Evolutionary conservation across 495 filamentous ascomycete species (phyloP).

Genomic region (Chaetomium tenue): DNA sequence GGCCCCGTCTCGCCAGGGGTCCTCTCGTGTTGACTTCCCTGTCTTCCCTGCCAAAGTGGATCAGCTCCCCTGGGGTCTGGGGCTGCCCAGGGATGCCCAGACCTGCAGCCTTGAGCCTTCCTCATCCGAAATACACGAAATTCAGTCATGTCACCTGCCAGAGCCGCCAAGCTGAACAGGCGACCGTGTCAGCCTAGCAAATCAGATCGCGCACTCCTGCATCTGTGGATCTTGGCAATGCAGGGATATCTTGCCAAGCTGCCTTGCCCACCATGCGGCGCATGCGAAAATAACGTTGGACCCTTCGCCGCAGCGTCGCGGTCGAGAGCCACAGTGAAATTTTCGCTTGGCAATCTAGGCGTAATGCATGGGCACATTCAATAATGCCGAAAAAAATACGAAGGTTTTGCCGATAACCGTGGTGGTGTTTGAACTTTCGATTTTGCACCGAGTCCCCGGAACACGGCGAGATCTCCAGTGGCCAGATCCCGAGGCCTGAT

Average conservation of each 20-base stretch:
- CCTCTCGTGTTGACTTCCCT: conserved; percentile 18
- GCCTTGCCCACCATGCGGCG: background rate
- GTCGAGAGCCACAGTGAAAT: background rate
- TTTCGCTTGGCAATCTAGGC: conserved; percentile 10
- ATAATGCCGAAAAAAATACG: conserved; percentile 8
- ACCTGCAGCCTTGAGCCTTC: conserved; percentile 4
- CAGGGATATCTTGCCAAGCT: background rate
- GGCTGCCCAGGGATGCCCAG: conserved; percentile 8
- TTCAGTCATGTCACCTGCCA: conserved; percentile 22
- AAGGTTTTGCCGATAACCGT: background rate
- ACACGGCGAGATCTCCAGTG: background rate
- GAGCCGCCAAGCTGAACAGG: background rate
- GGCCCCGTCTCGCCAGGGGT: background rate
- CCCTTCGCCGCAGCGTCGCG: background rate
- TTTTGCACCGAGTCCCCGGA: background rate
- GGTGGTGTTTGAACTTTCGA: background rate
- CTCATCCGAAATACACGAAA: conserved; percentile 3
- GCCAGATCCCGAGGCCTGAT: conserved; percentile 3
- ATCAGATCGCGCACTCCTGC: background rate
- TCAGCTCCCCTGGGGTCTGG: conserved; percentile 2
- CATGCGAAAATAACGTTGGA: background rate
- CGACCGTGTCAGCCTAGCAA: background rate
- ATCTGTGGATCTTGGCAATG: background rate
- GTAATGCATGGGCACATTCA: conserved; percentile 4
- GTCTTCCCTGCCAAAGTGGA: background rate